phyloP scores from a whole-genome alignment of 2,329 filamentous ascomycete genomes.

The Sclerotinia trifoliorum region DNA sequence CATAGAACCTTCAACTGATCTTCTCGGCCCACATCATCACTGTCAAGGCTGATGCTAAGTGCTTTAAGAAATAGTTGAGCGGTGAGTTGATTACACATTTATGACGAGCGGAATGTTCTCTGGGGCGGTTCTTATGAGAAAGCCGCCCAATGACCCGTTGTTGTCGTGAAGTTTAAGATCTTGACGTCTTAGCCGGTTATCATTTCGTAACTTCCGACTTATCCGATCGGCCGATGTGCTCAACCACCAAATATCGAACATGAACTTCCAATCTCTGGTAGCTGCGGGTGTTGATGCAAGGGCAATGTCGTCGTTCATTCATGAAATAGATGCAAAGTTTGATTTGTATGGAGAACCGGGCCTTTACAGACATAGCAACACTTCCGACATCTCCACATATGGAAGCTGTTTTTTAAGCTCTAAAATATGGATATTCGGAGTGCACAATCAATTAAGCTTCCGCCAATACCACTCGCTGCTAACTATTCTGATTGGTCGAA shows the following conservation, averaged over 20 bases:
- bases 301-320: conserved; percentile 10
- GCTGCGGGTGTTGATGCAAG: background rate
- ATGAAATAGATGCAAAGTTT: background rate
- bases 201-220: background rate
- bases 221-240: background rate
- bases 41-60: conserved; percentile 4
- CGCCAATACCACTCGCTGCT: no score
- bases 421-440: no score
- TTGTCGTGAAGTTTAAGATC: background rate
- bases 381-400: no score
- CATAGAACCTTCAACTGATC: background rate
- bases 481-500: no score
- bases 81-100: background rate
- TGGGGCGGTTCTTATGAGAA: background rate
- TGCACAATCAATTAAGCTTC: no score
- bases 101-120: background rate
- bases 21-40: background rate
- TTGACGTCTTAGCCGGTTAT: background rate
- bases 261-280: background rate
- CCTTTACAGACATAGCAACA: background rate
- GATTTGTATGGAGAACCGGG: background rate
- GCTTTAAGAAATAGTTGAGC: background rate
- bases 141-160: background rate
- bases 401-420: no score
- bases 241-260: background rate